These are phyloP conservation scores for Prunus dulcis DNA, from an alignment of 306 rosid genomes.

Conservation along the genomic window DNA sequence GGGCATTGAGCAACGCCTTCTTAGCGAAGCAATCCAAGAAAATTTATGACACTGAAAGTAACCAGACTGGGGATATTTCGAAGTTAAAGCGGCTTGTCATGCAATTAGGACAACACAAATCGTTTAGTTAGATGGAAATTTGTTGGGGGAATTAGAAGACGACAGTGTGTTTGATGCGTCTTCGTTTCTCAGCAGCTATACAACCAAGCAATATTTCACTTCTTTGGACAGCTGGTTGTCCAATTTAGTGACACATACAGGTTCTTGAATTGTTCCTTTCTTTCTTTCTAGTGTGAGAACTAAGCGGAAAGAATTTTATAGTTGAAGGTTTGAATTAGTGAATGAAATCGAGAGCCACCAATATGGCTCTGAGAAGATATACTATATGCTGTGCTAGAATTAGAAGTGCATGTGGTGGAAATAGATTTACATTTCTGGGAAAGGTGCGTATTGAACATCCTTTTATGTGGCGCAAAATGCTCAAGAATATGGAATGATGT, in stretches of 20 bases:
- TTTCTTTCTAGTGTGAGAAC: neutral
- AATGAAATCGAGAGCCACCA: neutral
- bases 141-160: constrained; percentile 7
- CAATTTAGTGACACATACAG: neutral
- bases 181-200: constrained; percentile 36
- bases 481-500: neutral
- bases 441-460: neutral
- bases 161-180: constrained; percentile 32
- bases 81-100: constrained; percentile 23
- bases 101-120: constrained; percentile 29
- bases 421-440: neutral
- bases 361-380: neutral
- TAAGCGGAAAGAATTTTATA: neutral
- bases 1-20: constrained; percentile 36
- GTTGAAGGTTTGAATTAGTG: neutral
- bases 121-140: constrained; percentile 21
- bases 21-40: constrained; percentile 32
- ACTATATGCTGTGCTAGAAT: neutral
- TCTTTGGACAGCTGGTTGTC: constrained; percentile 13
- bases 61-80: constrained; percentile 60
- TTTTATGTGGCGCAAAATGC: neutral
- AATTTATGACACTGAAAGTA: constrained; percentile 30
- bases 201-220: constrained; percentile 14
- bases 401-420: constrained; percentile 12
- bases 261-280: neutral